Conservation (phyloP, 108 stramenopile species). For the Cyclotella baltica region DNA sequence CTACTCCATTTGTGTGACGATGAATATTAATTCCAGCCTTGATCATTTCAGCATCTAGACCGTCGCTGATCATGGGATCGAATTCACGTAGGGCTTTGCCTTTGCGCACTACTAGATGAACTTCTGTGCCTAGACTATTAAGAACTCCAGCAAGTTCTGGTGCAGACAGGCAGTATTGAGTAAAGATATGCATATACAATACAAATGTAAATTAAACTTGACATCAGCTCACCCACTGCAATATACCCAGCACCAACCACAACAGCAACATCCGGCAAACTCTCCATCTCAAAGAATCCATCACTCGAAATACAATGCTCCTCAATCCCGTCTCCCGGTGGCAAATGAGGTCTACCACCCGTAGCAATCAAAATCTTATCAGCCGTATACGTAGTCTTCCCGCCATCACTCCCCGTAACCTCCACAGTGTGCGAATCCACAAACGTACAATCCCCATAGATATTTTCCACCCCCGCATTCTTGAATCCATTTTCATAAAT, state of each 20-base stretch:
- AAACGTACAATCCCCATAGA: conserved; percentile 66
- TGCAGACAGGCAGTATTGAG: neutral
- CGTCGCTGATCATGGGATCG: conserved; percentile 82
- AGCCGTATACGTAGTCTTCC: conserved; percentile 48
- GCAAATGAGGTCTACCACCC: conserved; percentile 85
- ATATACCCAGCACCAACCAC: conserved; percentile 99
- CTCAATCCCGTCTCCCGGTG: conserved; percentile 68
- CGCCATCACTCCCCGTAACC: conserved; percentile 34
- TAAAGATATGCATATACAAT: neutral
- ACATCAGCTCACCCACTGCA: conserved; percentile 64
- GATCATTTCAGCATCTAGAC: conserved; percentile 75
- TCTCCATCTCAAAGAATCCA: conserved; percentile 94
- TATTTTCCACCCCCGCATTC: conserved; percentile 56
- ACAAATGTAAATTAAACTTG: neutral
- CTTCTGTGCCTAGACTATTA: conserved; percentile 79
- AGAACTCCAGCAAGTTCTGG: conserved; percentile 91
- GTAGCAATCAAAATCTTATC: conserved; percentile 91
- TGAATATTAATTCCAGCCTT: conserved; percentile 76
- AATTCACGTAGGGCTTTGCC: conserved; percentile 77
- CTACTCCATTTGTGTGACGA: conserved; percentile 72
- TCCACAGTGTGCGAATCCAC: conserved; percentile 66
- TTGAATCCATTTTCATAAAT: conserved; percentile 85
- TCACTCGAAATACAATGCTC: conserved; percentile 87
- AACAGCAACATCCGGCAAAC: conserved; percentile 82
- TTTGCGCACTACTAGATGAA: conserved; percentile 71